phyloP scores from a whole-genome alignment of 176 grass and related monocot genomes.

The Oryza glumipatula region DNA sequence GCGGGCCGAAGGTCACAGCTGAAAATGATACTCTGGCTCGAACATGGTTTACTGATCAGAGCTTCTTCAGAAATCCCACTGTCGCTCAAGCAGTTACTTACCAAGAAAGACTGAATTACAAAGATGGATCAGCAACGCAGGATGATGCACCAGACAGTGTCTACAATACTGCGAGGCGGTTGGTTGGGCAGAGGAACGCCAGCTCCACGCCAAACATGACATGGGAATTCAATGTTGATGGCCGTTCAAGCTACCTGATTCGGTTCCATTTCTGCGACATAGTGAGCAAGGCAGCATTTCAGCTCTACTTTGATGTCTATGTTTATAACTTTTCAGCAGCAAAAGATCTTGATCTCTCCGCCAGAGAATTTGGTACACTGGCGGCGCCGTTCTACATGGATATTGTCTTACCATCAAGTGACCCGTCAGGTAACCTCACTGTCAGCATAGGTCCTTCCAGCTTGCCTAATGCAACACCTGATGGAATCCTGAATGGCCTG shows the following conservation, averaged over 20 bases:
- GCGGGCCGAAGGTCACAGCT: constrained; percentile 60
- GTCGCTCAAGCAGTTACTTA: neutral
- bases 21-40: constrained; percentile 84
- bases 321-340: constrained; percentile 61
- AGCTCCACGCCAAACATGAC: constrained; percentile 72
- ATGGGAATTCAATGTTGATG: constrained; percentile 76
- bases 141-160: constrained; percentile 72
- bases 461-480: constrained; percentile 4
- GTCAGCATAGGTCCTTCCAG: constrained; percentile 79
- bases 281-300: constrained; percentile 62
- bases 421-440: constrained; percentile 64
- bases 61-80: constrained; percentile 47
- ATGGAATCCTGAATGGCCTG: constrained; percentile 92
- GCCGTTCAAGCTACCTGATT: constrained; percentile 61
- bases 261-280: constrained; percentile 98
- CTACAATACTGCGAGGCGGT: constrained; percentile 69
- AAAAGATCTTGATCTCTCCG: constrained; percentile 69
- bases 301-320: constrained; percentile 75
- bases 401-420: constrained; percentile 72
- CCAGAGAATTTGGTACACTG: constrained; percentile 34
- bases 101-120: constrained; percentile 57
- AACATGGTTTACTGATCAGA: constrained; percentile 64
- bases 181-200: constrained; percentile 50
- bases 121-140: constrained; percentile 41
- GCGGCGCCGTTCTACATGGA: constrained; percentile 77